Base-by-base conservation (phyloP, 108 stramenopile genomes). In the Cyclostephanos tholiformis region DNA sequence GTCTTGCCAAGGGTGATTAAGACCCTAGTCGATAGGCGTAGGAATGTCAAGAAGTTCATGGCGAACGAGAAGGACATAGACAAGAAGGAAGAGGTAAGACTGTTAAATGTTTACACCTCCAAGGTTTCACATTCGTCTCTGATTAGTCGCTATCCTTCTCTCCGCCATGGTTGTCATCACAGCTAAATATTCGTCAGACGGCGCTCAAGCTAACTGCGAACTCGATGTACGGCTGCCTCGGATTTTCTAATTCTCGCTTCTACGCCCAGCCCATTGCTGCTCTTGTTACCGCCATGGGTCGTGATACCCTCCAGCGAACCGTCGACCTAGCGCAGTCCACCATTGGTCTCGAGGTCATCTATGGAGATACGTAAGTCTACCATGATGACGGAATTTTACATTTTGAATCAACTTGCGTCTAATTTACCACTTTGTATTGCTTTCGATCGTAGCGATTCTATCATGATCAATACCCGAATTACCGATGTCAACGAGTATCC, bases 221-320 rank as follows among this genome's bases (percentile, higher is more conserved):
- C 93, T 97, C 97, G 14, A 99, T 99, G 99, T 99, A 99, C 75
- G 99, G 99, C 43, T 99, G 99, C 76, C 89, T 99, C 25, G 99
- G 98, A 29, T 99, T 99, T 81, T 88, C 93, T 30, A 79, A 93
- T 75, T 97, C 95, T 51, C 89, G 99, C 8, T 99, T 99, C 83
- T 99, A 87, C 71, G 99, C 99, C 35, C 92, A 97, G 72, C 98
- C 99, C 22, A 97, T 99, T 67, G 99, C 99, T 26, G 99, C 99
- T 11, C 84, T 99, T 36, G 91, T 99, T 52, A 99, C 99, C 58
- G 86, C 97, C 55, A 92, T 96, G 96, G 99, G 99, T 38, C 94
- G 99, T 49, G 97, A 98, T 67, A 97, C 97, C 29, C 94, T 99
- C 22, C 97, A 99, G 84, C 65, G 92, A 57, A 98, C 98, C 17